Evolutionary conservation across 495 filamentous ascomycete species (phyloP), one percentile per base, ranked within the genome.

Genomic region (Aspergillus mulundensis): DNA sequence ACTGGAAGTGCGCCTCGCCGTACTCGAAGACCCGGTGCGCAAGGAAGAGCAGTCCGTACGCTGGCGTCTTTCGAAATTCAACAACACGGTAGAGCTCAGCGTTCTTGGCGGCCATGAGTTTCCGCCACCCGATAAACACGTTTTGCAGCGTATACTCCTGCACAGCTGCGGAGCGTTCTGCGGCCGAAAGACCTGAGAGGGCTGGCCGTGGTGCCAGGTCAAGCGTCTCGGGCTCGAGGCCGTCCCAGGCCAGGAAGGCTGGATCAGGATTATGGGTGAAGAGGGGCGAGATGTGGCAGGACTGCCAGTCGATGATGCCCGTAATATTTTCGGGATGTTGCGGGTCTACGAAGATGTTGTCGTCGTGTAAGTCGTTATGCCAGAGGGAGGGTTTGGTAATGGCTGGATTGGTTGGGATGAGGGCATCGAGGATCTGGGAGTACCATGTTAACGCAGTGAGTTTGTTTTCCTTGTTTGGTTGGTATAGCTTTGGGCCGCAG

Each of bases 291-390:
- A 72, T 57, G 20, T 67, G 61, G 40, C 62, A 66, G 16, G 68
- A 70, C 54, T 73, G 66, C 72, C 70, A 74, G 63, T 74, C 70
- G 36, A 74, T 73, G 28, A 72, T 68, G 15, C 68, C 68, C 20
- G 67, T 66, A 36, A 71, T 70, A 15, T 53, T 62, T 62, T 50
- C 67, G 11, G 69, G 63, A 41, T 71, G 66, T 15, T 65, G 30
- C 10, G 64, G 67, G 61, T 67, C 66, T 21, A 75, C 65, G 34
- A 70, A 76, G 46, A 77, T 62, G 57, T 76, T 77, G 36, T 64
- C 69, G 63, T 63, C 61, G 48, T 75, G 68, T 23, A 77, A 56
- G 62, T 77, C 73, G 54, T 63, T 48, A 55, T 77, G 73, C 70
- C 70, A 75, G 53, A 75, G 58, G 54, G 40, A 59, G 10, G 71